Evolutionary conservation across 164 flowering plant species (phyloP).

Genomic region (Stephania cephalantha): DNA sequence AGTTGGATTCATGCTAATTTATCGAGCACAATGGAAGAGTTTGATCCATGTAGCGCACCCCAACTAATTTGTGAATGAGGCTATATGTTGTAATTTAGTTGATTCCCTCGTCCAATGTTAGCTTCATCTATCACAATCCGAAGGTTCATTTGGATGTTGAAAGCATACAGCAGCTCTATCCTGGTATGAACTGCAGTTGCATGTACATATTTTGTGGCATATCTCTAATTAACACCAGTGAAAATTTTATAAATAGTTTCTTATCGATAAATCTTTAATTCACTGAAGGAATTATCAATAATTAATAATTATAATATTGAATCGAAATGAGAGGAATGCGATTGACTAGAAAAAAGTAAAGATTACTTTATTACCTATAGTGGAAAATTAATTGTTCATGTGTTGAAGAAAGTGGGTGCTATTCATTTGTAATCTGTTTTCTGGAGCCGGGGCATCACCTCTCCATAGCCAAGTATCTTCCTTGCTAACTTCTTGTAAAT

Average conservation of each 20-base stretch:
- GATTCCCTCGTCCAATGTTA: neutral
- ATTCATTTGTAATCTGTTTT: neutral
- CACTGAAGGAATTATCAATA: neutral
- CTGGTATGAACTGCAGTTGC: neutral
- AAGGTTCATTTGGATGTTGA: neutral
- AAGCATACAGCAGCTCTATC: neutral
- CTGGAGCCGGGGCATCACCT: neutral
- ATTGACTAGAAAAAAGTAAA: too few species aligned
- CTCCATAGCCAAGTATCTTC: neutral
- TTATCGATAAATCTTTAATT: neutral
- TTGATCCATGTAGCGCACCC: too few species aligned
- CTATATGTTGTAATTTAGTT: too few species aligned
- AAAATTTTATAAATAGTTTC: neutral
- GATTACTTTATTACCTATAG: too few species aligned
- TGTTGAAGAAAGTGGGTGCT: neutral
- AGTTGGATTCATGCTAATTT: neutral
- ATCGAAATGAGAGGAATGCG: neutral
- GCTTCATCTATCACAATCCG: neutral
- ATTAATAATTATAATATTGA: too few species aligned
- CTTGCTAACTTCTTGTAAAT: too few species aligned
- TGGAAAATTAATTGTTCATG: neutral
- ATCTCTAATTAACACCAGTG: neutral
- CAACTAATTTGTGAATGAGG: too few species aligned
- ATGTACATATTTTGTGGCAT: neutral
- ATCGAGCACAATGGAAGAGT: too few species aligned